Conservation (phyloP, 345 rosid species). For the Salix purpurea region DNA sequence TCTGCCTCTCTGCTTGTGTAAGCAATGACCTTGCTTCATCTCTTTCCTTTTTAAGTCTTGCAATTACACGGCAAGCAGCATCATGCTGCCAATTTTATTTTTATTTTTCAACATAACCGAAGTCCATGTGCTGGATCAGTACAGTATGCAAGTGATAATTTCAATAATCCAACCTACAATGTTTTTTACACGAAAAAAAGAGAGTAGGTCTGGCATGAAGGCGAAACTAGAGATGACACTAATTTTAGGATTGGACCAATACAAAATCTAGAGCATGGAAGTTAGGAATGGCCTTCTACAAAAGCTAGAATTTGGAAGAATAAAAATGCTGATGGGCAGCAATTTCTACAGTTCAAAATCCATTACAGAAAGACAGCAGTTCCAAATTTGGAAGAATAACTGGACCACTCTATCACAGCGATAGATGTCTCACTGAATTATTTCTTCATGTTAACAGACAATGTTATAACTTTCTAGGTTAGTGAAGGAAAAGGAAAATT, state of each 20-base stretch:
- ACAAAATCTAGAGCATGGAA: not conserved
- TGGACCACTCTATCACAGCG: not conserved
- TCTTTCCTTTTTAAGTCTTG: constrained; percentile 89
- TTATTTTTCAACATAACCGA: too few relatives aligned
- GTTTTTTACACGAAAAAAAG: not conserved
- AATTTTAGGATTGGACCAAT: not conserved
- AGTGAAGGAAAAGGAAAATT: not conserved
- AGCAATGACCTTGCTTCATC: constrained; percentile 87
- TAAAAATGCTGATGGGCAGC: not conserved
- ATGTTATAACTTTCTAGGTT: not conserved
- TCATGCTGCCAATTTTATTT: constrained; percentile 64
- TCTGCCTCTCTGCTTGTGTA: constrained; percentile 70
- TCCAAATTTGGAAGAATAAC: not conserved
- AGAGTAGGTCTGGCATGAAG: not conserved
- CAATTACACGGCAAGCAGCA: constrained; percentile 99
- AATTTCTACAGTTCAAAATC: not conserved
- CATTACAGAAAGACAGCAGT: not conserved
- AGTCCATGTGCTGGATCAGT: constrained; percentile 6
- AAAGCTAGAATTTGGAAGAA: not conserved
- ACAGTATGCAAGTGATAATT: not conserved
- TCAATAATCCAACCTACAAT: not conserved
- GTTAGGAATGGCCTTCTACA: not conserved
- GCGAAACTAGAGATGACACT: not conserved
- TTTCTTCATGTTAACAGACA: not conserved
- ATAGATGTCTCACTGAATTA: not conserved